Base-by-base conservation (phyloP, 1,139 yeast genomes). In the Pichiaceae sp. region DNA sequence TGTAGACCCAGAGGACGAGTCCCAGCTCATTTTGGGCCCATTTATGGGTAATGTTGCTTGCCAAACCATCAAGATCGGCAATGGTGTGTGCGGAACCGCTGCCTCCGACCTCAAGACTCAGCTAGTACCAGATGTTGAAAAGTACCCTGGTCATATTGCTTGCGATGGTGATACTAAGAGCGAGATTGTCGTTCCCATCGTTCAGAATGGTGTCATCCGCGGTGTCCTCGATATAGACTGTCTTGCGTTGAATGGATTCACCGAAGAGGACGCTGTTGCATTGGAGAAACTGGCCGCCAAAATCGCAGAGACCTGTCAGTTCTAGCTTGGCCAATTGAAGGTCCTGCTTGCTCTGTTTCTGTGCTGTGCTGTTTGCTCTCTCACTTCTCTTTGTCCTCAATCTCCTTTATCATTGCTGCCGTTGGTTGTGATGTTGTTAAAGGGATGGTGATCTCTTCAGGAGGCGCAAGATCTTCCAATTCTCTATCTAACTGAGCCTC, bases 21-120 rank as follows among this genome's bases (percentile, higher is more conserved):
- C 53, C 0, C 75, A 70, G 49, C 64, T 91, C 38, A 69, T 85
- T 24, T 65, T 91, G 33, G 98, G 94, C 0, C 98, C 98, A 7
- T 91, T 91, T 57, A 95, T 86, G 57, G 98, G 98, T 1, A 86
- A 86, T 57, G 97, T 91, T 3, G 97, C 97, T 0, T 91, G 98
- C 53, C 97, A 91, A 58, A 59, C 63, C 16, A 91, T 91, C 40
- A 54, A 64, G 40, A 63, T 82, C 39, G 96, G 96, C 4, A 69
- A 63, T 40, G 98, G 98, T 7, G 97, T 91, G 0, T 91, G 97
- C 61, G 97, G 98, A 5, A 64, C 74, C 1, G 95, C 95, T 2
- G 95, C 95, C 0, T 44, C 55, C 0, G 47, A 64, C 0, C 57
- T 59, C 40, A 37, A 57, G 37, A 80, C 95, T 0, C 95, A 85